Evolutionary conservation across 2,329 filamentous ascomycete genomes (phyloP), one percentile per base, ranked within the genome.

Genomic region (Fusarium subglutinans): DNA sequence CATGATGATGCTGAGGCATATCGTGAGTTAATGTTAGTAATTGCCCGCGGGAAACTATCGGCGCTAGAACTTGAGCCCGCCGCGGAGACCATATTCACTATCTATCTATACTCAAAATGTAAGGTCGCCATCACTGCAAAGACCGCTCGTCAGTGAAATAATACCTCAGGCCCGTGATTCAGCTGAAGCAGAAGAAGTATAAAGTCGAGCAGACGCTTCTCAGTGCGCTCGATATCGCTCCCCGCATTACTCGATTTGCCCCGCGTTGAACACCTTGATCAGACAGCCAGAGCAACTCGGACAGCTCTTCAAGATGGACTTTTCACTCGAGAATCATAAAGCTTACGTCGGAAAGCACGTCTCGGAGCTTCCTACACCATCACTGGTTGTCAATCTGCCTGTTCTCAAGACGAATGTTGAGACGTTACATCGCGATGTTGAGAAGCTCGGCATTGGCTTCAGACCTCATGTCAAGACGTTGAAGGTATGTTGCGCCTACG

Each of bases 401-500:
- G 73, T 82, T 3, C 69, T 86, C 7, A 79, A 85, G 74, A 77
- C 67, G 40, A 86, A 86, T 54, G 80, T 83, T 44, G 73, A 80
- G 7, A 77, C 67, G 12, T 67, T 86, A 4, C 81, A 82, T 24
- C 73, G 75, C 4, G 83, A 86, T 80, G 83, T 85, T 15, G 79
- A 84, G 28, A 77, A 76, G 24, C 69, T 84, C 0, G 81, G 80
- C 0, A 81, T 86, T 35, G 66, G 73, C 8, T 85, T 86, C 33
- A 75, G 84, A 26, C 83, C 84, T 24, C 84, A 86, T 70, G 81
- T 86, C n/a, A 86, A 86, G 72, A 86, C 84, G 1, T 78, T 85
- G 30, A 86, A 86, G 79, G 84, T 83, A 44, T 6, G 40, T 41
- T 24, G 2, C 8, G 14, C 18, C 7, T n/a, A 22, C 18, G 6